Conservation (phyloP, 345 rosid species). For the Pistacia integerrima region DNA sequence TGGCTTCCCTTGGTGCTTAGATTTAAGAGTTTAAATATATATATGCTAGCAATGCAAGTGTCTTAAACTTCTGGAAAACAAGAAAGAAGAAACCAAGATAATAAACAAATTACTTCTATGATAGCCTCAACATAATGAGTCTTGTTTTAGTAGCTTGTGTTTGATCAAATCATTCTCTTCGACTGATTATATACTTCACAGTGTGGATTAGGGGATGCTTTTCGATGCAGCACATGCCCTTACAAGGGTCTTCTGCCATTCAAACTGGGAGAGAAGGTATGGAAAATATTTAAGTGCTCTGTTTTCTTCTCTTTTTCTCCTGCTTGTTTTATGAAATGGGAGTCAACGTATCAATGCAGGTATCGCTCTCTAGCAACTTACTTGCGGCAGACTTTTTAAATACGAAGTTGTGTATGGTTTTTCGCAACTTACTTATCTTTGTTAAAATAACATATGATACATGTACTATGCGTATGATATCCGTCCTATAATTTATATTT, state of each 20-base stretch:
- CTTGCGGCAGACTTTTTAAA: not conserved
- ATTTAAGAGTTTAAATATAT: too few relatives aligned
- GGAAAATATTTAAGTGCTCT: not conserved
- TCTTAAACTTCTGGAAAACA: not conserved
- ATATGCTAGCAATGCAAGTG: not conserved
- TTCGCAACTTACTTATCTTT: too few relatives aligned
- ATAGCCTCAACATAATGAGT: too few relatives aligned
- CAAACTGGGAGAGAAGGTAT: slow-evolving; percentile 94
- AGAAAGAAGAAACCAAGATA: too few relatives aligned
- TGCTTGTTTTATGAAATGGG: not conserved
- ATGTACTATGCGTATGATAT: not conserved
- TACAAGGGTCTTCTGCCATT: slow-evolving; percentile 92
- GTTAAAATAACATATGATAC: too few relatives aligned
- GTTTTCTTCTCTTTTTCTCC: not conserved
- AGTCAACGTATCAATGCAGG: not conserved
- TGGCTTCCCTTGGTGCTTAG: not conserved
- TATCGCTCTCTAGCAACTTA: not conserved
- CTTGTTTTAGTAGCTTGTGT: not conserved
- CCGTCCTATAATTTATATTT: too few relatives aligned
- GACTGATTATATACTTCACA: slow-evolving; percentile 23
- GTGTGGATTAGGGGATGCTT: slow-evolving; percentile 98
- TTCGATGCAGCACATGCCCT: slow-evolving; percentile 94
- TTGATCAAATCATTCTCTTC: not conserved
- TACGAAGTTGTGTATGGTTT: not conserved
- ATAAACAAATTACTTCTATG: too few relatives aligned